Conservation (phyloP, 169 alveolate genomes). For the Plasmodium knowlesi region DNA sequence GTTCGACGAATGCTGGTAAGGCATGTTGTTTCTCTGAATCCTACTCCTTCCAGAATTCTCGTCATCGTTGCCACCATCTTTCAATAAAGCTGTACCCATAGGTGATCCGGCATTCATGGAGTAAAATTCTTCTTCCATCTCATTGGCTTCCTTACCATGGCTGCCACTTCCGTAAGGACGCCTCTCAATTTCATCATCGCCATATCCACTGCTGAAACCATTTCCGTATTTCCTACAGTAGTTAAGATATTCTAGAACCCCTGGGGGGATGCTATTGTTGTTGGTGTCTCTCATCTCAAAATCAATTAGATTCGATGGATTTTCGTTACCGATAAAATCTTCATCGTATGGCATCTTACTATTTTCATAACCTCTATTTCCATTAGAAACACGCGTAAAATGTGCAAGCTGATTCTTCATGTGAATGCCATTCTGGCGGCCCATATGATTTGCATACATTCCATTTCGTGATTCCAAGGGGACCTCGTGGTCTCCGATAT, state of each 20-base stretch:
- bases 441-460: not conserved
- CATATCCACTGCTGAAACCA: not conserved
- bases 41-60: not conserved
- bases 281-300: not conserved
- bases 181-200: not conserved
- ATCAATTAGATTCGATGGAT: not conserved
- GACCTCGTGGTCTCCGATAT: not conserved
- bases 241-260: not conserved
- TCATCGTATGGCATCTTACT: not conserved
- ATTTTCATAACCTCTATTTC: not conserved
- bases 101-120: not conserved
- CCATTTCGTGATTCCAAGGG: not conserved
- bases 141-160: not conserved
- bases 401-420: not conserved
- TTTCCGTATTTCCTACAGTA: not conserved
- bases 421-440: not conserved
- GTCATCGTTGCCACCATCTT: not conserved
- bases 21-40: not conserved
- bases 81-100: not conserved
- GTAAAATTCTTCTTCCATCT: not conserved
- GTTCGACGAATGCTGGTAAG: not conserved
- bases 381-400: not conserved
- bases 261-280: not conserved
- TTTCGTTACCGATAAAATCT: not conserved
- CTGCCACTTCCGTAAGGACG: not conserved